Conservation (phyloP, 2,329 filamentous ascomycete genomes). For the Colletotrichum australisinense region DNA sequence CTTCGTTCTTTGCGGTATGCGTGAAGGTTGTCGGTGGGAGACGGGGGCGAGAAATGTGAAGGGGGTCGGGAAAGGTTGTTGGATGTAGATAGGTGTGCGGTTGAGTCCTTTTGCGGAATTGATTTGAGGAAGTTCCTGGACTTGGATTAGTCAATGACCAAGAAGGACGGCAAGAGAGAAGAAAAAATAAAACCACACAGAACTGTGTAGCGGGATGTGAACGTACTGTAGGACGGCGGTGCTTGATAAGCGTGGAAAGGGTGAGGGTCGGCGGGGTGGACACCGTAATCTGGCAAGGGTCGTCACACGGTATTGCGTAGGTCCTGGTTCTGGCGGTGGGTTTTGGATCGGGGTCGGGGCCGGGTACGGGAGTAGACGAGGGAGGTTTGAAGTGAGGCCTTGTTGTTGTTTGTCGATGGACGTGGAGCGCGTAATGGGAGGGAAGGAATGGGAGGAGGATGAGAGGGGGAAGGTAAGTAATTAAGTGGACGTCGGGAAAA, state of each 20-base stretch:
- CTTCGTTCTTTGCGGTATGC: neutral
- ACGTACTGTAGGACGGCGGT: constrained; percentile 20
- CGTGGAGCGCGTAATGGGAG: neutral
- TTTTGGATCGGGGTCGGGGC: neutral
- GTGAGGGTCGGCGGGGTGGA: constrained; percentile 36
- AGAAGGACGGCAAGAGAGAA: neutral
- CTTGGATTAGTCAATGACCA: constrained; percentile 30
- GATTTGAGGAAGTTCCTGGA: constrained; percentile 7
- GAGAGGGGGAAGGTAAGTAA: neutral
- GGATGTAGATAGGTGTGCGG: neutral
- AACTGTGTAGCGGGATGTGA: constrained; percentile 15
- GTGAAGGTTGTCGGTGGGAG: neutral
- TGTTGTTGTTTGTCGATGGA: neutral
- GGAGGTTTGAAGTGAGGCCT: neutral
- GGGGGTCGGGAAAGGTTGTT: neutral
- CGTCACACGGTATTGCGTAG: constrained; percentile 22
- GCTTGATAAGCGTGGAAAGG: constrained; percentile 32
- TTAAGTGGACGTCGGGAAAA: neutral
- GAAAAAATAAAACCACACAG: constrained; percentile 5
- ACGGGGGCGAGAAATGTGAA: neutral
- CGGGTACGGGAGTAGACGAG: neutral
- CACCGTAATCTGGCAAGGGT: constrained; percentile 17
- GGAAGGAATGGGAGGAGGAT: neutral
- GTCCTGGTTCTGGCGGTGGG: neutral
- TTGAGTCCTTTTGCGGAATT: constrained; percentile 13